Conservation (phyloP, 2,329 filamentous ascomycete genomes). For the Remersonia thermophila region DNA sequence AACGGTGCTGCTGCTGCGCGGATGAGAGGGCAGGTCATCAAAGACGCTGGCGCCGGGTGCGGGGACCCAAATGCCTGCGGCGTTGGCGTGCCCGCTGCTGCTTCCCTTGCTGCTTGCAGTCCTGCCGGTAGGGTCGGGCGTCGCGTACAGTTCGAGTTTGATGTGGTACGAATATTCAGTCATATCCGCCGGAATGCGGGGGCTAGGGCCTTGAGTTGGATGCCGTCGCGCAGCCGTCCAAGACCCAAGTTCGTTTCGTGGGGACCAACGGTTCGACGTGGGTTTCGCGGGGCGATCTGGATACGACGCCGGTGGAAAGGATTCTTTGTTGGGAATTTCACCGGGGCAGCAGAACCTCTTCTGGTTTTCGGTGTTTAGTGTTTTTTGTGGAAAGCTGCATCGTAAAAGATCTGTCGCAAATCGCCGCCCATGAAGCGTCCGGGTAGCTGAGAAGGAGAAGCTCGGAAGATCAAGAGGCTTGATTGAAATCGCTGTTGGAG, state of each 20-base stretch:
- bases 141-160: slow-evolving; percentile 52
- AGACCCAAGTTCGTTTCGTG: background rate
- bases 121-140: slow-evolving; percentile 25
- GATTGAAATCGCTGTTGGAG: background rate
- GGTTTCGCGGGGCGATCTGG: too few relatives aligned
- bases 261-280: background rate
- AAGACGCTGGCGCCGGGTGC: slow-evolving; percentile 38
- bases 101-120: slow-evolving; percentile 4
- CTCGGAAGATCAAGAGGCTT: background rate
- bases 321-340: too few relatives aligned
- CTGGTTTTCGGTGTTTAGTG: too few relatives aligned
- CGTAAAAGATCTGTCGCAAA: too few relatives aligned
- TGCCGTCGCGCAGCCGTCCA: background rate
- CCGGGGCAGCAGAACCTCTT: too few relatives aligned
- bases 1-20: slow-evolving; percentile 17
- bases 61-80: slow-evolving; percentile 37
- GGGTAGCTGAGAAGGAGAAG: too few relatives aligned
- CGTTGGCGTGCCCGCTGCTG: too few relatives aligned
- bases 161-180: slow-evolving; percentile 53
- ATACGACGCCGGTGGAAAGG: too few relatives aligned
- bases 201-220: background rate
- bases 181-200: slow-evolving; percentile 28
- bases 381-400: too few relatives aligned
- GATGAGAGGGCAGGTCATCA: slow-evolving; percentile 40
- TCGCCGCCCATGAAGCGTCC: too few relatives aligned